Evolutionary conservation across 345 rosid genomes (phyloP), one percentile per base, ranked within the genome.

Genomic region (Raphanus raphanistrum): DNA sequence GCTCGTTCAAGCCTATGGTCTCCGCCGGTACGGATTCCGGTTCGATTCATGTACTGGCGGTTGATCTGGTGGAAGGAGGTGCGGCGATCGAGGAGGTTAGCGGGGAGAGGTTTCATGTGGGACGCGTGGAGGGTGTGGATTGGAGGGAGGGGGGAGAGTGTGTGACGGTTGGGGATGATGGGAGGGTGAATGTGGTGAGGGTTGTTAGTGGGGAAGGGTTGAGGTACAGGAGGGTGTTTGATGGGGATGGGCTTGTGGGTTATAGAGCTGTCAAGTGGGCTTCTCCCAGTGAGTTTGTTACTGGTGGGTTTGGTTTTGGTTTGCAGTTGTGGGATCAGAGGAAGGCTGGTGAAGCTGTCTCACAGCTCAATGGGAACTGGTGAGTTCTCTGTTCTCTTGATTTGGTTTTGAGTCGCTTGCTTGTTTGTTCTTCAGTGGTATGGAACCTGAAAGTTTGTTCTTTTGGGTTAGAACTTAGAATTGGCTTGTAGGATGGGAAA

Each of bases 301-400:
- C 97, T 2, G 98, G 98, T 60, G 95, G 98, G 28, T 86, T 72
- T 52, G 98, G 98, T 17, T 89, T 87, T 73, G 89, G 95, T 67
- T 73, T 94, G 43, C 97, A 88, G 32, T 87, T 93, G 96, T 94
- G 98, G 98, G 98, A 94, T 82, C 85, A 77, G 73, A 86, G 98
- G 82, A 89, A 80, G 66, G 72, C 90, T 10, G 92, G 89, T 71
- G 89, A 88, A 27, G 84, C 97, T 2, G 98, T 87, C 48, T 87
- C 91, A 1, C 91, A 85, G 86, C 90, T 92, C 55, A 90, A 94
- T 72, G 90, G 91, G 31, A 85, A 75, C 70, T 89, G 93, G 98
- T 92, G 82, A 82, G 94, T 55, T 28, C 29, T 57, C 6, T 9
- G 10, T 8, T 48, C 48, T 45, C 16, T 52, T 27, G 25, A 21